Percentiles rank a stretch among this genome's conserved stretches.
phyloP scores from a whole-genome alignment of 176 grass and related monocot genomes.

The Oryza brachyantha region DNA sequence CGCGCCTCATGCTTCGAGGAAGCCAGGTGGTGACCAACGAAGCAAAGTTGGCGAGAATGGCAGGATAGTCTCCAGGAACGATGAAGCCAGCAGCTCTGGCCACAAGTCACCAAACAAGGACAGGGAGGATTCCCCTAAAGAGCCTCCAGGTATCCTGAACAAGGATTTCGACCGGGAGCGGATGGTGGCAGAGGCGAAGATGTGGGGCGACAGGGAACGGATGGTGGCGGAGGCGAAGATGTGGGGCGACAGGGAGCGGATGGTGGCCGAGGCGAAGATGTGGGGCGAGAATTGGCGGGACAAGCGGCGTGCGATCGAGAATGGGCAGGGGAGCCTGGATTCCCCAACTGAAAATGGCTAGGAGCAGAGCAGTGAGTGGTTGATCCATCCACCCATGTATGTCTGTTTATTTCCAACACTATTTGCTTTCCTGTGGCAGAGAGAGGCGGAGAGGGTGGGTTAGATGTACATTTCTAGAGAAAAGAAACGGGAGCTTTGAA shows the following conservation, averaged over 20 bases:
- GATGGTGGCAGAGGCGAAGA: slow-evolving; percentile 70
- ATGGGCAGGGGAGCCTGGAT: slow-evolving; percentile 47
- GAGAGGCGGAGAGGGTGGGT: slow-evolving; percentile 14
- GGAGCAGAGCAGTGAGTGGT: neutral
- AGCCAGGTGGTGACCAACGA: slow-evolving; percentile 33
- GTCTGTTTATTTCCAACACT: slow-evolving; percentile 28
- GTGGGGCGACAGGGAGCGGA: slow-evolving; percentile 60
- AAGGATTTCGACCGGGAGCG: slow-evolving; percentile 66
- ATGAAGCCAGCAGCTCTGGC: slow-evolving; percentile 35
- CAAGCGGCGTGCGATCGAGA: slow-evolving; percentile 51
- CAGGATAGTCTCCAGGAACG: slow-evolving; percentile 29
- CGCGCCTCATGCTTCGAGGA: slow-evolving; percentile 32
- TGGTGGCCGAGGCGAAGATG: slow-evolving; percentile 78
- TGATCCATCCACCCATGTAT: slow-evolving; percentile 2
- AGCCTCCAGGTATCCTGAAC: slow-evolving; percentile 47
- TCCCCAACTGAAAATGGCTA: slow-evolving; percentile 42
- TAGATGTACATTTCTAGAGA: slow-evolving; percentile 80
- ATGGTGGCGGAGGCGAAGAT: slow-evolving; percentile 69
- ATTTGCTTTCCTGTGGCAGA: slow-evolving; percentile 33
- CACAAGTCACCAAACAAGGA: slow-evolving; percentile 52
- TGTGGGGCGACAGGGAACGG: slow-evolving; percentile 80
- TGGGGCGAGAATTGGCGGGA: slow-evolving; percentile 95
- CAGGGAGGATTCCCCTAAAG: slow-evolving; percentile 47
- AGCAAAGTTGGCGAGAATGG: slow-evolving; percentile 35
- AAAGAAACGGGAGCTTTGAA: slow-evolving; percentile 20